Evolutionary conservation across 306 rosid species (phyloP), one percentile per base, ranked within the genome.

Genomic region (Vicia villosa): DNA sequence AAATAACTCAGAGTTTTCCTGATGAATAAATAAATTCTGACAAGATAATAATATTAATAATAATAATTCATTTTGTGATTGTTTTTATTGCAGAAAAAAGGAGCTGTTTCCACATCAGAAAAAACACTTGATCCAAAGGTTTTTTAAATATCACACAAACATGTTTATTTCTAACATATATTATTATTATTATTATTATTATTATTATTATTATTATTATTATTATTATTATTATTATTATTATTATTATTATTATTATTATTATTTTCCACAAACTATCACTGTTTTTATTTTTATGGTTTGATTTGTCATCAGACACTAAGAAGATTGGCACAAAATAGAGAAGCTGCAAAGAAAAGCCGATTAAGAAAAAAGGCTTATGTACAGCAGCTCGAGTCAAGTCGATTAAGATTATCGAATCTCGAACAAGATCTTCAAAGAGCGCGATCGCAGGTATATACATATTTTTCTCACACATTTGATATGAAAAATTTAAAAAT

Each of bases 311-410:
- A 40, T 21, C 70, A 93, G 98, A 85, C 94, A 72, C 58, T 90
- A 80, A 93, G 98, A 78, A 94, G 98, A 47, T 77, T 93, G 65
- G 98, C 98, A 69, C 98, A 93, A 69, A 93, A 93, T 83, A 81
- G 98, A 86, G 98, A 90, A 47, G 98, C 98, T 43, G 98, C 98
- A 60, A 84, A 83, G 82, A 93, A 93, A 81, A 93, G 98, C 77
- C 96, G 98, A 36, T 77, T 94, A 6, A 86, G 97, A 76, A 94
- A 94, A 74, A 94, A 94, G 90, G 97, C 97, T 69, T 94, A 94
- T 75, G 94, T 94, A 30, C 98, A 94, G 64, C 98, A 94, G 52
- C 79, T 94, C 30, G 98, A 94, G 65, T 54, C 89, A 19, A 94
- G 98, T 83, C 83, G 96, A 73, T 81, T 88, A 56, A 90, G 91